Evolutionary conservation across 495 filamentous ascomycete species (phyloP).

Genomic region (Neurospora sp.): DNA sequence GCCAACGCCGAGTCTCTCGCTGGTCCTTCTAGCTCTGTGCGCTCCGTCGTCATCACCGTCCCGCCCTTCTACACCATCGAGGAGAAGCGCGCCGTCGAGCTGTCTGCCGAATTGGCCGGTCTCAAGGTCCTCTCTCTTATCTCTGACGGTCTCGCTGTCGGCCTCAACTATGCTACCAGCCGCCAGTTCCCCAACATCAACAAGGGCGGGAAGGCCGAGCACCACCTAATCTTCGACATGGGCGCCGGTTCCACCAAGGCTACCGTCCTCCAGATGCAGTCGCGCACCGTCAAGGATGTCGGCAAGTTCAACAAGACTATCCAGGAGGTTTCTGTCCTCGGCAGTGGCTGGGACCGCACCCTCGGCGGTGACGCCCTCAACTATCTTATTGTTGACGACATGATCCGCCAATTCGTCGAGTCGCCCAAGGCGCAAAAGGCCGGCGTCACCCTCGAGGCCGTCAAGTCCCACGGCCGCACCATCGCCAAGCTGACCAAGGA

Average conservation of each 20-base stretch:
- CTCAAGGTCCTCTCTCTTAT: constrained; percentile 75
- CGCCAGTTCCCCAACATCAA: constrained; percentile 77
- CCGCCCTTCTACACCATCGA: constrained; percentile 85
- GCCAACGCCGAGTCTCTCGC: constrained; percentile 78
- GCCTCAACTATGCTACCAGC: constrained; percentile 87
- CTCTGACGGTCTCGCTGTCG: constrained; percentile 86
- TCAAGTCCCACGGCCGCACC: constrained; percentile 71
- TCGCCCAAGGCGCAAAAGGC: constrained; percentile 59
- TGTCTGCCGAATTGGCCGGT: constrained; percentile 81
- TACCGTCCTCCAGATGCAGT: constrained; percentile 86
- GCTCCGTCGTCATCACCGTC: constrained; percentile 79
- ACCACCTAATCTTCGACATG: constrained; percentile 95
- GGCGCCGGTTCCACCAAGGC: constrained; percentile 95
- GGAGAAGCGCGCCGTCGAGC: constrained; percentile 71
- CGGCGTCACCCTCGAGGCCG: constrained; percentile 44
- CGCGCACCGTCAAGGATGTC: constrained; percentile 78
- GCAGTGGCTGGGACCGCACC: constrained; percentile 77
- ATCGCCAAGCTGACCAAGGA: constrained; percentile 87
- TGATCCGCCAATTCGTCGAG: constrained; percentile 68
- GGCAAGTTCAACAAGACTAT: constrained; percentile 94
- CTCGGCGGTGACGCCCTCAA: constrained; percentile 90
- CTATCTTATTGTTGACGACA: constrained; percentile 74
- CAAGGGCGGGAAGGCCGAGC: constrained; percentile 80
- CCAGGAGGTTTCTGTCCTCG: constrained; percentile 83
- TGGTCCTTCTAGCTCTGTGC: constrained; percentile 62